These are phyloP conservation scores for Drosera capensis DNA, from an alignment of 148 eudicot genomes.

Conservation along the genomic window DNA sequence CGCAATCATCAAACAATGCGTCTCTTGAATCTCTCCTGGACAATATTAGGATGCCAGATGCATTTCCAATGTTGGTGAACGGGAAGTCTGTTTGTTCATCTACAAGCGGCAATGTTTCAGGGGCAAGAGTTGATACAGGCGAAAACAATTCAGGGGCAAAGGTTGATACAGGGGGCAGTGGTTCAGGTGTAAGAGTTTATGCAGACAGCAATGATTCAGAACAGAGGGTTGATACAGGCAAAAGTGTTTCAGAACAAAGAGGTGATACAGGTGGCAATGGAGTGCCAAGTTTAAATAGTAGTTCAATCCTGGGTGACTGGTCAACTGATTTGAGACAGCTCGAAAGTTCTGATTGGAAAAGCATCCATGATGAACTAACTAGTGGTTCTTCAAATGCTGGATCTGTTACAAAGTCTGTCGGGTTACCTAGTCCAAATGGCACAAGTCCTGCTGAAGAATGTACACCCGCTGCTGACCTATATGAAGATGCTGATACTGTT, in stretches of 20 bases:
- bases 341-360: slow-evolving; percentile 12
- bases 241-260: too few relatives aligned
- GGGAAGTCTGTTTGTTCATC: slow-evolving; percentile 14
- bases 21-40: slow-evolving; percentile 12
- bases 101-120: slow-evolving; percentile 11
- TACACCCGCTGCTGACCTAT: slow-evolving; percentile 8
- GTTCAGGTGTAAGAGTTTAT: slow-evolving; percentile 16
- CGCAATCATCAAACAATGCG: slow-evolving; percentile 14
- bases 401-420: slow-evolving; percentile 11
- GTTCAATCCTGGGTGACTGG: slow-evolving; percentile 12
- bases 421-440: slow-evolving; percentile 9
- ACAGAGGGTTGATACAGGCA: slow-evolving; percentile 14
- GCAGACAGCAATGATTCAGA: slow-evolving; percentile 11
- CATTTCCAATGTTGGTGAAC: slow-evolving; percentile 13
- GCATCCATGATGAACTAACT: slow-evolving; percentile 7
- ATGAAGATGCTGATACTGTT: slow-evolving; percentile 13
- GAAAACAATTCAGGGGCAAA: slow-evolving; percentile 13
- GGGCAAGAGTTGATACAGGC: slow-evolving; percentile 14
- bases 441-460: slow-evolving; percentile 8
- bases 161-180: slow-evolving; percentile 14
- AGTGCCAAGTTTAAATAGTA: slow-evolving; percentile 19
- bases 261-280: too few relatives aligned
- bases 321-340: slow-evolving; percentile 10
- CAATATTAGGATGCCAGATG: slow-evolving; percentile 17
- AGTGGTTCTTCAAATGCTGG: slow-evolving; percentile 10